phyloP scores from a whole-genome alignment of 139 green algal genomes.

The Marvania coccoides region DNA sequence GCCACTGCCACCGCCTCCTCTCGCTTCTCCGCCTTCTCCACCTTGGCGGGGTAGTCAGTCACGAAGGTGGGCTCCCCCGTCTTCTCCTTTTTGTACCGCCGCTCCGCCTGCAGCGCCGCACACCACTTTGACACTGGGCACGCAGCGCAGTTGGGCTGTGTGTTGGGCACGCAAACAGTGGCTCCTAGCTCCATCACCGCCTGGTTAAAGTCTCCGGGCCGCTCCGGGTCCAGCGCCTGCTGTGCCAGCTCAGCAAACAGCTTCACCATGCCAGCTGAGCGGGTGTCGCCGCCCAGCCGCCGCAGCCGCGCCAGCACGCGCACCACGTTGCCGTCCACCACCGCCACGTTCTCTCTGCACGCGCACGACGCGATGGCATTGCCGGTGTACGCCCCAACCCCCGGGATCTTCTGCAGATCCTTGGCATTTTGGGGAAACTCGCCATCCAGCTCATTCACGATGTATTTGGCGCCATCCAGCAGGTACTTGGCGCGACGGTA shows the following conservation, averaged over 20 bases:
- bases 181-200: slow-evolving; percentile 96
- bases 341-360: slow-evolving; percentile 55
- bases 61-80: slow-evolving; percentile 15
- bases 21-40: slow-evolving; percentile 41
- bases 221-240: slow-evolving; percentile 48
- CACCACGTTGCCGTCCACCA: slow-evolving; percentile 94
- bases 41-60: slow-evolving; percentile 45
- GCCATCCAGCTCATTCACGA: slow-evolving; percentile 56
- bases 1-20: slow-evolving; percentile 48
- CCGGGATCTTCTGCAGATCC: slow-evolving; percentile 69
- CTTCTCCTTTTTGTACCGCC: not conserved
- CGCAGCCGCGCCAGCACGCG: slow-evolving; percentile 68
- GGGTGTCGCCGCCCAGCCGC: slow-evolving; percentile 18
- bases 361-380: slow-evolving; percentile 86
- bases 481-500: slow-evolving; percentile 91
- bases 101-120: slow-evolving; percentile 6
- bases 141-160: slow-evolving; percentile 48
- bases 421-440: slow-evolving; percentile 54
- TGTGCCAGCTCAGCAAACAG: slow-evolving; percentile 42
- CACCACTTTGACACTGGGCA: slow-evolving; percentile 67
- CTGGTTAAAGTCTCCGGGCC: slow-evolving; percentile 93
- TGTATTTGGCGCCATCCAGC: slow-evolving; percentile 77
- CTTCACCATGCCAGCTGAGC: slow-evolving; percentile 7
- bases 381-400: slow-evolving; percentile 84
- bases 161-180: slow-evolving; percentile 68